These are phyloP conservation scores for Diaporthe citriasiana DNA, from an alignment of 2,329 filamentous ascomycete species.

Conservation along the genomic window DNA sequence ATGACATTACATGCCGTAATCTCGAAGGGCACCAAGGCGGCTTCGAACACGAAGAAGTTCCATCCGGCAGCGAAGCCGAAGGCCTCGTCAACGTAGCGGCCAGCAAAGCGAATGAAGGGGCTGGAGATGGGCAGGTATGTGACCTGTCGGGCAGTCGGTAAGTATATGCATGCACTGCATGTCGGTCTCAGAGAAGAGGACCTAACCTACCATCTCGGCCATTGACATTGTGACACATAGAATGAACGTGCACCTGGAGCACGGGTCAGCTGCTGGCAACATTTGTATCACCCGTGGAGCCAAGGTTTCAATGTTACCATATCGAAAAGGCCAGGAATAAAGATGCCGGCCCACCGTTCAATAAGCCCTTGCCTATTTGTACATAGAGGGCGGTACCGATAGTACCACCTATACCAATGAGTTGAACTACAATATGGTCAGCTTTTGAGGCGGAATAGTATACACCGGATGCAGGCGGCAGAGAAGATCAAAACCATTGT, in stretches of 20 bases:
- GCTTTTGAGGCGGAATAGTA: not conserved
- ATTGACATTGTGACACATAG: slow-evolving; percentile 72
- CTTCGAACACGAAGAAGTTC: slow-evolving; percentile 82
- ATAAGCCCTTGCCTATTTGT: slow-evolving; percentile 70
- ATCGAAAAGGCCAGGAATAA: slow-evolving; percentile 72
- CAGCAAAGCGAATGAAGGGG: slow-evolving; percentile 83
- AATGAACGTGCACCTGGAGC: slow-evolving; percentile 66
- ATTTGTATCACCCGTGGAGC: not conserved
- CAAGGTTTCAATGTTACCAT: slow-evolving; percentile 60
- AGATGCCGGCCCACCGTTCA: slow-evolving; percentile 71
- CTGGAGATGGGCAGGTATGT: slow-evolving; percentile 83
- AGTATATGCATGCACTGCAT: not conserved
- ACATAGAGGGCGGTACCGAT: slow-evolving; percentile 74
- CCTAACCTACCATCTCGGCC: slow-evolving; percentile 76
- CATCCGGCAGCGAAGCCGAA: slow-evolving; percentile 81
- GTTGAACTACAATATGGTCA: slow-evolving; percentile 55
- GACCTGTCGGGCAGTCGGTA: slow-evolving; percentile 49
- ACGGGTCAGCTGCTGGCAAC: not conserved
- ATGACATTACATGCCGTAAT: slow-evolving; percentile 75
- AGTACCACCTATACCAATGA: slow-evolving; percentile 73
- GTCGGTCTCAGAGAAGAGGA: not conserved
- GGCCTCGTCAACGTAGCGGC: slow-evolving; percentile 81
- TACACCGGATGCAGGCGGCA: not conserved
- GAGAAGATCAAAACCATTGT: too few species aligned
- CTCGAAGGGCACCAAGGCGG: slow-evolving; percentile 76